Conservation (phyloP, 2,329 filamentous ascomycete species). For the Microsporum audouinii region DNA sequence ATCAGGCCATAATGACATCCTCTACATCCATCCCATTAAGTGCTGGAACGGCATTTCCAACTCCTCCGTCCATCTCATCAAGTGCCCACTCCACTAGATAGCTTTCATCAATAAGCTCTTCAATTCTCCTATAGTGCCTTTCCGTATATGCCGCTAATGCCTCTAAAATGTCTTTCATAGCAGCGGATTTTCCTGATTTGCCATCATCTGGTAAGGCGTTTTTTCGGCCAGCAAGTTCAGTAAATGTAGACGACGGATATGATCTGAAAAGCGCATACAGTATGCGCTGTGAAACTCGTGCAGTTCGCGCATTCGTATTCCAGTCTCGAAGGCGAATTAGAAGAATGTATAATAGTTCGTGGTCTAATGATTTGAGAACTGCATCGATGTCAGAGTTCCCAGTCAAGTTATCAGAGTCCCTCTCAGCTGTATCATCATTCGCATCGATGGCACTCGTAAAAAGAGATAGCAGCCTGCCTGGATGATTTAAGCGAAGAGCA, state of each 20-base stretch:
- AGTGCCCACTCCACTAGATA: conserved; percentile 90
- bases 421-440: conserved; percentile 23
- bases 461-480: conserved; percentile 68
- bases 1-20: conserved; percentile 31
- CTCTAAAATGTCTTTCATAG: conserved; percentile 71
- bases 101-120: conserved; percentile 86
- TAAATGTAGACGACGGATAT: conserved; percentile 68
- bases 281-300: conserved; percentile 73
- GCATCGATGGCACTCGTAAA: conserved; percentile 66
- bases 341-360: conserved; percentile 75
- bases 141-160: conserved; percentile 87
- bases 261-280: conserved; percentile 67
- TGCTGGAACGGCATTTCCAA: conserved; percentile 14
- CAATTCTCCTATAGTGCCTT: conserved; percentile 77
- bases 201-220: conserved; percentile 10
- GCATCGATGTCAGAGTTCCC: conserved; percentile 57
- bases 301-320: conserved; percentile 90
- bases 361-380: conserved; percentile 64
- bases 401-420: conserved; percentile 27
- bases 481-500: conserved; percentile 87
- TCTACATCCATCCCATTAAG: conserved; percentile 22
- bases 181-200: conserved; percentile 26
- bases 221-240: conserved; percentile 46
- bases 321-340: conserved; percentile 79
- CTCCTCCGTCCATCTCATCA: conserved; percentile 74